phyloP scores from a whole-genome alignment of 78 protist genomes.

The Dictyostelium capitatum region DNA sequence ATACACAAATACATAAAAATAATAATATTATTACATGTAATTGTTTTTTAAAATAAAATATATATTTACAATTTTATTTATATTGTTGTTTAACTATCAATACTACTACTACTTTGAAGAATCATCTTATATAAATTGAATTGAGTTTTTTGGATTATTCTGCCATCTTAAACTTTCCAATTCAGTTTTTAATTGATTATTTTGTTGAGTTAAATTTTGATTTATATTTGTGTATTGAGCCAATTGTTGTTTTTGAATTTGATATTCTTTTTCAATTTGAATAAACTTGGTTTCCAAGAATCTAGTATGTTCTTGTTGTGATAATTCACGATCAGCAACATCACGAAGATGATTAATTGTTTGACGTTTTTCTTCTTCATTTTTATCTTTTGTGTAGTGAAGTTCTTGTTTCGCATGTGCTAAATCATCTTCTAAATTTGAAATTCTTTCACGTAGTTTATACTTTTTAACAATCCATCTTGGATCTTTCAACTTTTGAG shows the following conservation, averaged over 20 bases:
- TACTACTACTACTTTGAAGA: too few species aligned
- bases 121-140: conserved; percentile 30
- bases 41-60: too few species aligned
- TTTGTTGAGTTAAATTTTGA: neutral
- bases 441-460: conserved; percentile 45
- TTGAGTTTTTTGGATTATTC: conserved; percentile 69
- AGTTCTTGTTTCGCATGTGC: conserved; percentile 59
- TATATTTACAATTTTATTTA: too few species aligned
- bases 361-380: conserved; percentile 56
- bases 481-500: conserved; percentile 56
- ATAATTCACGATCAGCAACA: conserved; percentile 40
- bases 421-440: conserved; percentile 63
- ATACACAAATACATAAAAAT: too few species aligned
- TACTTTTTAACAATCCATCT: conserved; percentile 79
- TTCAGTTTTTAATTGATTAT: neutral
- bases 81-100: too few species aligned
- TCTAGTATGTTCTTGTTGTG: conserved; percentile 1
- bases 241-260: neutral
- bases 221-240: neutral
- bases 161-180: conserved; percentile 27
- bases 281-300: neutral
- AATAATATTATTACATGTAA: too few species aligned
- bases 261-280: neutral
- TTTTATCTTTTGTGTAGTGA: conserved; percentile 18
- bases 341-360: conserved; percentile 43